These are phyloP conservation scores for Aspergillus bertholletiae DNA, from an alignment of 495 filamentous ascomycete genomes.

Conservation along the genomic window DNA sequence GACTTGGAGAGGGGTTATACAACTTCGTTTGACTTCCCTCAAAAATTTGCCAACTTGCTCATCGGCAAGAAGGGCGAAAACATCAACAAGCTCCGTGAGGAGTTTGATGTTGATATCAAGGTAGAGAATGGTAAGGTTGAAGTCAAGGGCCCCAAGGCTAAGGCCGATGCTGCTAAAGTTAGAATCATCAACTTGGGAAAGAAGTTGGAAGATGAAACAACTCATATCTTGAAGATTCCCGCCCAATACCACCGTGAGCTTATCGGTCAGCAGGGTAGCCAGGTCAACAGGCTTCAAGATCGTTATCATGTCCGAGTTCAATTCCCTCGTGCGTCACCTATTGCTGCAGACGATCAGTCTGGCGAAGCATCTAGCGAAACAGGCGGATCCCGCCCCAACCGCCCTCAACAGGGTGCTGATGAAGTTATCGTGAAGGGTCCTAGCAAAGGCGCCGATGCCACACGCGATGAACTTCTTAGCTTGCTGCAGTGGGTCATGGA, in stretches of 20 bases:
- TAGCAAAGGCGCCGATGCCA: conserved; percentile 84
- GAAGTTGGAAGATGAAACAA: conserved; percentile 83
- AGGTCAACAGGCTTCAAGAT: conserved; percentile 69
- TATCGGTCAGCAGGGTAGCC: conserved; percentile 61
- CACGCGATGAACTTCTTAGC: conserved; percentile 82
- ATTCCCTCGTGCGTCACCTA: conserved; percentile 70
- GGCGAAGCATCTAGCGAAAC: conserved; percentile 69
- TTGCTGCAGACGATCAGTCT: conserved; percentile 64
- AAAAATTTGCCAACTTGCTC: conserved; percentile 88
- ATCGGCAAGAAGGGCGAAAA: conserved; percentile 91
- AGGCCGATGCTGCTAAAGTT: conserved; percentile 77
- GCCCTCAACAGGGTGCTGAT: conserved; percentile 72
- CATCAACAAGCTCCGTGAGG: conserved; percentile 91
- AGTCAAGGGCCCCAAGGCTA: conserved; percentile 68
- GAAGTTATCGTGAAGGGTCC: conserved; percentile 90
- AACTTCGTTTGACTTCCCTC: conserved; percentile 83
- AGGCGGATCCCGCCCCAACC: conserved; percentile 55
- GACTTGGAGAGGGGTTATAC: conserved; percentile 86
- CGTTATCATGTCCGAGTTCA: conserved; percentile 91
- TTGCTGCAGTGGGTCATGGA: conserved; percentile 84
- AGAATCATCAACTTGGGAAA: conserved; percentile 73
- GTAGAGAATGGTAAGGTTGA: conserved; percentile 70
- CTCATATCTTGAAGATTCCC: conserved; percentile 80
- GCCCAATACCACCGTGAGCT: conserved; percentile 80
- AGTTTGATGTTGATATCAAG: conserved; percentile 96